Evolutionary conservation across 2,329 filamentous ascomycete genomes (phyloP), one percentile per base, ranked within the genome.

Genomic region (Fusarium beomiforme): DNA sequence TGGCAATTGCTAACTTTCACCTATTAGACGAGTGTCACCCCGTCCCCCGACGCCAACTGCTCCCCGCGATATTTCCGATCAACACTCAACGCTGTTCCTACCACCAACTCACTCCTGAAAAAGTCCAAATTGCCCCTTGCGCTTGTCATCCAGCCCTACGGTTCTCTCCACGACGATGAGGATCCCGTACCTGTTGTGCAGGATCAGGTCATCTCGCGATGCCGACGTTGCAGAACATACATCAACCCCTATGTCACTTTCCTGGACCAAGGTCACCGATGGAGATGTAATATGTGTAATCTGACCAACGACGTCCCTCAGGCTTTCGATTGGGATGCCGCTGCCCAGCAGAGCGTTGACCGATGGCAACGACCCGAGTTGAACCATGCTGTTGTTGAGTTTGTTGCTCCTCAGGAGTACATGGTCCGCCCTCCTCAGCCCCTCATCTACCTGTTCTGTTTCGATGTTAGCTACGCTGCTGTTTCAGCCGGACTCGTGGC

Each of bases 261-360:
- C 84, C 85, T 99, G 67, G 96, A 99, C 77, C 94, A 98, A 79
- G 96, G 96, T 49, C 96, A 99, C 83, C 90, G 96, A 79, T 99
- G 96, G 96, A 92, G 95, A 78, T 99, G 96, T 85, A 99, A 99
- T 84, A 98, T 99, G 95, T 99, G 96, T 83, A 98, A 97, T 82
- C 86, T 99, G 72, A 98, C 95, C 75, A 99, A 99, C 80, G 96
- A 99, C 76, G 95, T 98, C 41, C 96, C 96, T n/a, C 96, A 99
- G 82, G 95, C 95, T 39, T 99, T 99, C 74, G 96, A 99, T 80
- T 99, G 96, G 96, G 96, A 99, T 82, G 91, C 94, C 36, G 92
- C 93, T 46, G 87, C 94, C 59, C 95, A 98, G 82, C 95, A 97
- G 85, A 92, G 90, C 56, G 91, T 97, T 54, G 95, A 99, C 80